Base-by-base conservation (phyloP, 2,329 filamentous ascomycete species). In the Sporothrix humicola region DNA sequence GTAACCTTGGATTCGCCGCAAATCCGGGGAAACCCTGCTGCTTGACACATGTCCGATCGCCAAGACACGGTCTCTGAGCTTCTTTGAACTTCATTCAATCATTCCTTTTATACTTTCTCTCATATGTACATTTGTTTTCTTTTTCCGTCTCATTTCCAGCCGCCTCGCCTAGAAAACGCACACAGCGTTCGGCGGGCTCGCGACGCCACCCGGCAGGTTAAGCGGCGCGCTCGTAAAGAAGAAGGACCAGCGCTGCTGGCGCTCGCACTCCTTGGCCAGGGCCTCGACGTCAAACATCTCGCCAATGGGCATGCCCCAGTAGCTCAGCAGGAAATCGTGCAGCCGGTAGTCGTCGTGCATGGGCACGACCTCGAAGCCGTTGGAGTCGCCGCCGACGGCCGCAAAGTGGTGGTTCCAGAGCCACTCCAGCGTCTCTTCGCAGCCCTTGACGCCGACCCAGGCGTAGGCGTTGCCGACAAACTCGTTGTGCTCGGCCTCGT, bases 361-460 rank as follows among this genome's bases (percentile, higher is more conserved):
- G 5, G 74, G 74, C 23, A 72, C 20, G 2, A 71, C 74, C 81
- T 93, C 91, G 75, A 93, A 92, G 0, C 87, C 84, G 23, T 87
- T 87, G 13, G 85, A 82, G 78, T 93, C 91, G 0, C 89, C 89
- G 0, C 87, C 89, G 1, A 91, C 90, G 0, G 88, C 89, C 0
- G 90, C 84, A 76, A 93, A 93, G 71, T 90, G 89, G 76, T 86
- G 88, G 78, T 93, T 89, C 82, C 92, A 91, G 74, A 93, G 75
- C 90, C 91, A 93, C 71, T 88, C 86, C 8, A 88, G 82, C 3
- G 90, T 85, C 61, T 86, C 85, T 66, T 87, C 81, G 2, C 78
- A 78, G 0, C 84, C 86, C 54, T 89, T 82, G 59, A 86, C 77
- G 8, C 87, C 81, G n/a, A 69, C 65, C 73, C 70, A 74, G 26